These are phyloP conservation scores for Kodamaea suecica DNA, from an alignment of 1,139 yeast genomes.

Conservation along the genomic window DNA sequence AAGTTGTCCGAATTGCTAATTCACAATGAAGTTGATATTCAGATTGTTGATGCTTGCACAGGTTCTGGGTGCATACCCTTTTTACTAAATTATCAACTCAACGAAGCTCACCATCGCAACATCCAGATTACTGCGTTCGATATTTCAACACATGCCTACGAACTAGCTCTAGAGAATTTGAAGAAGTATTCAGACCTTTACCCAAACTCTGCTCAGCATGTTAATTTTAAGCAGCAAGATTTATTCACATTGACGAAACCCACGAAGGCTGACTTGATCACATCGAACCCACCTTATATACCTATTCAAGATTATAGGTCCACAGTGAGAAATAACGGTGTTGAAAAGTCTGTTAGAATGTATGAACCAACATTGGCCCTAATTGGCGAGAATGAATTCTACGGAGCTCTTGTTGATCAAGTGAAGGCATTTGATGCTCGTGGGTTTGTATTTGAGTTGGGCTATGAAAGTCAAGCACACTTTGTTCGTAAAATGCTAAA, in stretches of 20 bases:
- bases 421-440: conserved; percentile 34
- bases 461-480: conserved; percentile 35
- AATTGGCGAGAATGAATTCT: conserved; percentile 73
- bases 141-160: conserved; percentile 51
- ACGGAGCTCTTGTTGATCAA: conserved; percentile 50
- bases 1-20: conserved; percentile 29
- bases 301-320: conserved; percentile 42
- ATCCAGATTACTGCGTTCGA: conserved; percentile 54
- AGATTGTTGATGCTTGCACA: conserved; percentile 72
- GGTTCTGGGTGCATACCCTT: conserved; percentile 90
- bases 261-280: conserved; percentile 47
- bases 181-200: conserved; percentile 4
- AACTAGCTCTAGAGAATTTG: conserved; percentile 48
- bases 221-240: conserved; percentile 16
- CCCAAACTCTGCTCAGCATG: conserved; percentile 7
- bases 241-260: conserved; percentile 7
- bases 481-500: conserved; percentile 17
- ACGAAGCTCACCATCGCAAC: conserved; percentile 7
- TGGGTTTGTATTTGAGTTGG: conserved; percentile 44
- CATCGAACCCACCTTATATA: conserved; percentile 91
- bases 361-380: conserved; percentile 80
- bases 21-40: not conserved
- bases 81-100: conserved; percentile 36
- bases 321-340: conserved; percentile 29
- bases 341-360: conserved; percentile 58